phyloP scores from a whole-genome alignment of 352 stramenopile genomes.

The Phytophthora rubi region DNA sequence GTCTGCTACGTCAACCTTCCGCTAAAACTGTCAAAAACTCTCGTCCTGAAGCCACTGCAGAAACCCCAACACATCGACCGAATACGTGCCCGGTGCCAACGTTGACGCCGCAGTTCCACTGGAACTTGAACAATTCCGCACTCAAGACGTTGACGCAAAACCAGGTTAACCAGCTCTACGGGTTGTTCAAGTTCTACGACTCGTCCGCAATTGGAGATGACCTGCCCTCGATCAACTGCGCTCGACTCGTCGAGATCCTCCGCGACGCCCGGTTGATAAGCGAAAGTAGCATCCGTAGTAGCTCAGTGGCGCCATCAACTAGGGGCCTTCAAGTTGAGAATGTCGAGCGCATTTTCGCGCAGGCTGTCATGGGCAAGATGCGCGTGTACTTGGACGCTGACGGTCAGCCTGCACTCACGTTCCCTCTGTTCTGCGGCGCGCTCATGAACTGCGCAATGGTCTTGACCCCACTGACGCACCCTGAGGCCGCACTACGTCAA shows the following conservation, averaged over 20 bases:
- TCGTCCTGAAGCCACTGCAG: not conserved
- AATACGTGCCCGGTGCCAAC: slow-evolving; percentile 23
- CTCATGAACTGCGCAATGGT: slow-evolving; percentile 59
- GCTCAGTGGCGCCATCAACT: not conserved
- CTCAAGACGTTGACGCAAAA: slow-evolving; percentile 31
- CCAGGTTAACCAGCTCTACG: slow-evolving; percentile 45
- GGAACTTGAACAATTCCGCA: slow-evolving; percentile 49
- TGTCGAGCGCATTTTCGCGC: slow-evolving; percentile 57
- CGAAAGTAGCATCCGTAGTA: not conserved
- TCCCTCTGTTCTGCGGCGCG: slow-evolving; percentile 60
- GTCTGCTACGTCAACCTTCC: slow-evolving; percentile 6
- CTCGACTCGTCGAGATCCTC: slow-evolving; percentile 48
- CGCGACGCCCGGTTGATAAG: slow-evolving; percentile 40
- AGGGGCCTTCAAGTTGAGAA: slow-evolving; percentile 3
- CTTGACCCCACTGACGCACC: slow-evolving; percentile 29
- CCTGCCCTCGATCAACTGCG: slow-evolving; percentile 50
- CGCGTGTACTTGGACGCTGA: slow-evolving; percentile 64
- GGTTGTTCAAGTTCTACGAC: slow-evolving; percentile 62
- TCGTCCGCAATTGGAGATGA: slow-evolving; percentile 47
- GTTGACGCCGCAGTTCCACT: slow-evolving; percentile 48
- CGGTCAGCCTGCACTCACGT: slow-evolving; percentile 53
- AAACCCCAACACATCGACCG: slow-evolving; percentile 1
- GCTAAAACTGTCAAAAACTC: not conserved
- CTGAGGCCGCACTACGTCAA: slow-evolving; percentile 19
- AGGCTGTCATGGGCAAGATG: slow-evolving; percentile 61